These are phyloP conservation scores for Guyanaporus albipodus DNA, from an alignment of 768 basidiomycete species.

Conservation along the genomic window DNA sequence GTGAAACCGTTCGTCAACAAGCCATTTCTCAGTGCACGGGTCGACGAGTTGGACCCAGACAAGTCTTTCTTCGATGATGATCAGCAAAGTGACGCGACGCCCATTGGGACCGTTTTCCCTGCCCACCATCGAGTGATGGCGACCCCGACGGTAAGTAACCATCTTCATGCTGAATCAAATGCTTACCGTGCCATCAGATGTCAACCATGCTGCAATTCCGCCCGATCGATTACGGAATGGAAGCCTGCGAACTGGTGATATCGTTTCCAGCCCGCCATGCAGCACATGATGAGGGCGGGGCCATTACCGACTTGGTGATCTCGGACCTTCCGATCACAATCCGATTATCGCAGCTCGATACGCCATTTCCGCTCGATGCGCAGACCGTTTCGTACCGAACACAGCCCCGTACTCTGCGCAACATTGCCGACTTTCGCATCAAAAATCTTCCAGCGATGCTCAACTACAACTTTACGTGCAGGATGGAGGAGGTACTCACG, in stretches of 20 bases:
- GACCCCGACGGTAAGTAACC: neutral
- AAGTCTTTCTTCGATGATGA: slow-evolving; percentile 1
- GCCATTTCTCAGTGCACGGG: slow-evolving; percentile 3
- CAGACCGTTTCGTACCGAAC: slow-evolving; percentile 2
- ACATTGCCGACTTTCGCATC: neutral
- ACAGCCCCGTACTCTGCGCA: neutral
- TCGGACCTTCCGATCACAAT: neutral
- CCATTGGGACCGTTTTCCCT: slow-evolving; percentile 3
- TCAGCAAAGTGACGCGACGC: neutral
- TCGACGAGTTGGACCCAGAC: neutral
- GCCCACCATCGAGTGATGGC: neutral
- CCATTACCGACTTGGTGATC: neutral
- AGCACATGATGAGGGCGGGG: neutral
- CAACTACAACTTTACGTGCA: slow-evolving; percentile 5
- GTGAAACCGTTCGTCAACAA: slow-evolving; percentile 3
- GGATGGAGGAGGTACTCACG: slow-evolving; percentile 3
- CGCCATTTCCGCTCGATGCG: neutral
- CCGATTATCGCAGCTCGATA: slow-evolving; percentile 3
- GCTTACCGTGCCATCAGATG: neutral
- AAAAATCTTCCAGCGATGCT: neutral
- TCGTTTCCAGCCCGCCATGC: neutral
- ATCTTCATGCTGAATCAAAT: too few relatives aligned
- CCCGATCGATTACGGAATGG: slow-evolving; percentile 5
- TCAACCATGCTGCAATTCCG: slow-evolving; percentile 7
- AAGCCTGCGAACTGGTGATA: slow-evolving; percentile 2